Evolutionary conservation across 805 yeast species (phyloP).

Genomic region (Candida vaughaniae): DNA sequence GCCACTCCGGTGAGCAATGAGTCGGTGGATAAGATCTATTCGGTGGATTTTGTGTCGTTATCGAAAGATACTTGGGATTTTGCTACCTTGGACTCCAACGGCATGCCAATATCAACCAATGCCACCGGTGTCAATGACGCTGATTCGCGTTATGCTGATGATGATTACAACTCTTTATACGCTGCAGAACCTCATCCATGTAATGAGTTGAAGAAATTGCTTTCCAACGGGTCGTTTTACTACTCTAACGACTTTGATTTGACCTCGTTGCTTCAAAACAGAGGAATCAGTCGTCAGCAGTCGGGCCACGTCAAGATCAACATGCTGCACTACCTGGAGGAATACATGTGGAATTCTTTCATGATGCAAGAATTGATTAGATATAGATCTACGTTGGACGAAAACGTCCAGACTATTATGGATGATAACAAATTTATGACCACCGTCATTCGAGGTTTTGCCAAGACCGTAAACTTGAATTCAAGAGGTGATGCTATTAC

Average conservation of each 20-base stretch:
- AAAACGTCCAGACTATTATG: constrained; percentile 53
- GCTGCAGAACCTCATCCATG: constrained; percentile 66
- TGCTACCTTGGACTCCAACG: constrained; percentile 63
- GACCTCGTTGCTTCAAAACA: constrained; percentile 78
- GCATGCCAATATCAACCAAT: constrained; percentile 50
- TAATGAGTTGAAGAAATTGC: constrained; percentile 68
- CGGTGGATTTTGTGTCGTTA: constrained; percentile 85
- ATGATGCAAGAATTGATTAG: constrained; percentile 80
- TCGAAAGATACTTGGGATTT: constrained; percentile 78
- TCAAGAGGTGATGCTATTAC: constrained; percentile 54
- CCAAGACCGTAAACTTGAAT: constrained; percentile 61
- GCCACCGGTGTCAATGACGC: constrained; percentile 26
- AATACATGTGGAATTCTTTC: constrained; percentile 96
- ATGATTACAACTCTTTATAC: constrained; percentile 11
- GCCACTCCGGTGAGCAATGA: constrained; percentile 83
- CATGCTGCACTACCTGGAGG: constrained; percentile 58
- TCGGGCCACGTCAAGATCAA: constrained; percentile 4
- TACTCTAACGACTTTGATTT: constrained; percentile 90
- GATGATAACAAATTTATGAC: constrained; percentile 83
- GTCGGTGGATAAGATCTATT: constrained; percentile 71
- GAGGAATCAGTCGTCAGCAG: constrained; percentile 50
- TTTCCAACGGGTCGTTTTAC: constrained; percentile 87
- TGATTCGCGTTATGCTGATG: constrained; percentile 14
- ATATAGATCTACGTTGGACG: constrained; percentile 70
- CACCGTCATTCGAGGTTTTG: constrained; percentile 93